Conservation (phyloP, 768 basidiomycete species). For the Hebeloma cylindrosporum region DNA sequence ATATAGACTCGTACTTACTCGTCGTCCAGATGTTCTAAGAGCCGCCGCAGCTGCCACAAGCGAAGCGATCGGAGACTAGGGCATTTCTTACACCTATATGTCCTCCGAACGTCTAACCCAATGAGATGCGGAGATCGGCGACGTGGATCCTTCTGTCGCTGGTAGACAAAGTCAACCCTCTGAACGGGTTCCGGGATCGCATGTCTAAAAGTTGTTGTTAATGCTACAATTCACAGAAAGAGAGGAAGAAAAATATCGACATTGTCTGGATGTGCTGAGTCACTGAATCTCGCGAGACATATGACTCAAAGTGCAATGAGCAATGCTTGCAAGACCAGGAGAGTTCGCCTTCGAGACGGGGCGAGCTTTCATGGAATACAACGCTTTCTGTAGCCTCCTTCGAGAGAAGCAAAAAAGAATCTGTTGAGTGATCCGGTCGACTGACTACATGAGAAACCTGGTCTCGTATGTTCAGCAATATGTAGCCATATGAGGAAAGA, state of each 20-base stretch:
- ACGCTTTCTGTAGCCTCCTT: conserved; percentile 1
- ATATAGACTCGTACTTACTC: conserved; percentile 1
- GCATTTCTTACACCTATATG: conserved; percentile 4
- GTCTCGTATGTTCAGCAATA: not conserved
- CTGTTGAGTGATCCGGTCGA: not conserved
- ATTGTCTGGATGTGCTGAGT: not conserved
- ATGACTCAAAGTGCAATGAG: not conserved
- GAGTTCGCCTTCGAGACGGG: not conserved
- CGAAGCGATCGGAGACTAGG: not conserved
- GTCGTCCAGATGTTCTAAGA: not conserved
- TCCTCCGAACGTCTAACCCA: not conserved
- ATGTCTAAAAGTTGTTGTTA: not conserved
- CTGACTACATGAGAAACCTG: not conserved
- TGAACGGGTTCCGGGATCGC: not conserved
- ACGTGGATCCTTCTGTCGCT: not conserved
- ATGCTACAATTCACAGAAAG: too few species aligned
- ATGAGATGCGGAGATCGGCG: not conserved
- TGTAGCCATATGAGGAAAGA: not conserved
- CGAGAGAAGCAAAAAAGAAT: conserved; percentile 1
- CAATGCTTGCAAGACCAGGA: conserved; percentile 7
- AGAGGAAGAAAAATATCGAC: not conserved
- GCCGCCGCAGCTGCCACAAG: not conserved
- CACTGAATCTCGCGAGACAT: not conserved
- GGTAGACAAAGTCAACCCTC: not conserved
- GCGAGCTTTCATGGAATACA: conserved; percentile 5